Conservation (phyloP, 2,329 filamentous ascomycete genomes). For the Podosphaera fusca region DNA sequence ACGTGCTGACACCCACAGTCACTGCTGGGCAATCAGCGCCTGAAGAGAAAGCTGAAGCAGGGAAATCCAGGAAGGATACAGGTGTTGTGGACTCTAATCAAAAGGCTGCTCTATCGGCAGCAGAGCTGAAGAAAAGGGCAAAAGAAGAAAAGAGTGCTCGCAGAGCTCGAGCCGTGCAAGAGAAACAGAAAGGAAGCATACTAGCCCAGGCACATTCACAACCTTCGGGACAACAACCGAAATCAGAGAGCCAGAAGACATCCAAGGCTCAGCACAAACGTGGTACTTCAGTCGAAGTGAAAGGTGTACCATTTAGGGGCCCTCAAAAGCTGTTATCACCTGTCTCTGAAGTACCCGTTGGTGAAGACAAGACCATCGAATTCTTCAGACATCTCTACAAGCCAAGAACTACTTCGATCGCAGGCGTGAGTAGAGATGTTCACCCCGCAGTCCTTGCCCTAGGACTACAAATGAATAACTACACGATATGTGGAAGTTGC, state of each 20-base stretch:
- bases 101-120: not conserved
- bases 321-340: constrained; percentile 11
- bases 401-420: constrained; percentile 41
- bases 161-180: constrained; percentile 45
- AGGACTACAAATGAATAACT: constrained; percentile 64
- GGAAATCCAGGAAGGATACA: not conserved
- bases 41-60: not conserved
- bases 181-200: constrained; percentile 19
- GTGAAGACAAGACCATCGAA: constrained; percentile 42
- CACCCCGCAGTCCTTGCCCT: constrained; percentile 68
- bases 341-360: constrained; percentile 26
- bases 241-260: constrained; percentile 13
- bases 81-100: not conserved
- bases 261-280: constrained; percentile 19
- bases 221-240: constrained; percentile 2
- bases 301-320: constrained; percentile 11
- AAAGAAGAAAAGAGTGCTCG: constrained; percentile 83
- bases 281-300: constrained; percentile 11
- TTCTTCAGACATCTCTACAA: constrained; percentile 66
- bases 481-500: constrained; percentile 73
- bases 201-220: constrained; percentile 3
- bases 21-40: too few relatives aligned
- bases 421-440: constrained; percentile 44
- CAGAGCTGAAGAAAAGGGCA: constrained; percentile 52
- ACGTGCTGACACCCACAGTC: too few relatives aligned